These are phyloP conservation scores for Thelonectria blattea DNA, from an alignment of 2,329 filamentous ascomycete species.

Conservation along the genomic window DNA sequence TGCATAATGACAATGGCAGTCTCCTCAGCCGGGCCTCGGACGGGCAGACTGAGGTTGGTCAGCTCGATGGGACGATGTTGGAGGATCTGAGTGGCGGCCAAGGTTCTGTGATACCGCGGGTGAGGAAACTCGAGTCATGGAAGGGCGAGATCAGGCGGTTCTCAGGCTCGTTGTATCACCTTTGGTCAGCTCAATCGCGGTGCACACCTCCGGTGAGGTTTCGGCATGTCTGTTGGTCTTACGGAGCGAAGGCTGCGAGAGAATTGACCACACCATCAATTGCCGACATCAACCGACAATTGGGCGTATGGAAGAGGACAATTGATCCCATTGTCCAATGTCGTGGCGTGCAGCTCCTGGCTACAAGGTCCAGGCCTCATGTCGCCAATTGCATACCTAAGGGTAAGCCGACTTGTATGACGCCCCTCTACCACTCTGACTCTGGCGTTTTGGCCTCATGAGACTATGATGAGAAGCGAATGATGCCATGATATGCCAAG, in stretches of 20 bases:
- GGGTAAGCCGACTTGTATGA: no score
- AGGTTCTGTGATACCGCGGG: not conserved
- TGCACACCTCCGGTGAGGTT: not conserved
- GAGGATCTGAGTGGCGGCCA: constrained; percentile 5
- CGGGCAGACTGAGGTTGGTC: not conserved
- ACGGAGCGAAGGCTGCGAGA: not conserved
- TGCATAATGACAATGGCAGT: not conserved
- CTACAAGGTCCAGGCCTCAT: no score
- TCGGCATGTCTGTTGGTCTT: not conserved
- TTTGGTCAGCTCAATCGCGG: not conserved
- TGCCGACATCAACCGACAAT: no score
- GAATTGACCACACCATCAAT: not conserved
- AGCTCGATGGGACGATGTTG: not conserved
- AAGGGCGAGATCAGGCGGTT: not conserved
- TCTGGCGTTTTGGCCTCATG: no score
- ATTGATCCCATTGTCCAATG: no score
- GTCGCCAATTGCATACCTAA: no score
- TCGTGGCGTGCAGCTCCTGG: no score
- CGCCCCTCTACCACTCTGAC: no score
- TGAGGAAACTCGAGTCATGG: not conserved
- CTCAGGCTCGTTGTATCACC: not conserved
- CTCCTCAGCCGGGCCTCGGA: no score
- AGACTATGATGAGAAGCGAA: no score
- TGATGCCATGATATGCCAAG: no score
- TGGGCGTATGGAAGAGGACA: no score